Evolutionary conservation across 306 rosid species (phyloP).

Genomic region (Urtica urens): DNA sequence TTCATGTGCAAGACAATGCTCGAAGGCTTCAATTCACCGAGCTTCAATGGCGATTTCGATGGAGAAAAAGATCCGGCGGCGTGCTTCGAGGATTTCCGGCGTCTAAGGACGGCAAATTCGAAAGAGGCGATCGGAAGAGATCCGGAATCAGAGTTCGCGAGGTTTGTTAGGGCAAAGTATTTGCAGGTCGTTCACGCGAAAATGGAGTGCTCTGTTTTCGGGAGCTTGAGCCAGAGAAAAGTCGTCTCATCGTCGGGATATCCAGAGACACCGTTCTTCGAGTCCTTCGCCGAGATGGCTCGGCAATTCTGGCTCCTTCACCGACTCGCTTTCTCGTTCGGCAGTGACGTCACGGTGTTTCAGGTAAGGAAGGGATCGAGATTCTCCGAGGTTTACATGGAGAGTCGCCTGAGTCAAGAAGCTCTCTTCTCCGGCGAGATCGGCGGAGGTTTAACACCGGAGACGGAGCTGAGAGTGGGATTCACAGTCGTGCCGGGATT

Average conservation of each 20-base stretch:
- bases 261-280: slow-evolving; percentile 69
- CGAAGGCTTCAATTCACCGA: slow-evolving; percentile 55
- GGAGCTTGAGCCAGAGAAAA: slow-evolving; percentile 76
- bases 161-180: slow-evolving; percentile 54
- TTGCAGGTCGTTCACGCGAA: slow-evolving; percentile 68
- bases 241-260: slow-evolving; percentile 50
- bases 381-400: slow-evolving; percentile 93
- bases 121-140: slow-evolving; percentile 34
- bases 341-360: slow-evolving; percentile 41
- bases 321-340: slow-evolving; percentile 53
- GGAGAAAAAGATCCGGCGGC: not conserved
- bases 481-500: slow-evolving; percentile 93
- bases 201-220: slow-evolving; percentile 93
- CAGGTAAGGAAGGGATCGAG: slow-evolving; percentile 58
- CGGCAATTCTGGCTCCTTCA: slow-evolving; percentile 74
- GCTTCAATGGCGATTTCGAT: slow-evolving; percentile 26
- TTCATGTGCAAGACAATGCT: slow-evolving; percentile 61
- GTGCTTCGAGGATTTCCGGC: slow-evolving; percentile 59
- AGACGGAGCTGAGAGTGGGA: slow-evolving; percentile 35
- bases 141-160: slow-evolving; percentile 44
- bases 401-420: slow-evolving; percentile 33
- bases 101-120: slow-evolving; percentile 33
- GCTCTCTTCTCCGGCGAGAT: slow-evolving; percentile 25
- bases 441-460: slow-evolving; percentile 10
- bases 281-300: slow-evolving; percentile 65